Evolutionary conservation across 2,329 filamentous ascomycete genomes (phyloP), one percentile per base, ranked within the genome.

Genomic region (Aureobasidium leucospermi): DNA sequence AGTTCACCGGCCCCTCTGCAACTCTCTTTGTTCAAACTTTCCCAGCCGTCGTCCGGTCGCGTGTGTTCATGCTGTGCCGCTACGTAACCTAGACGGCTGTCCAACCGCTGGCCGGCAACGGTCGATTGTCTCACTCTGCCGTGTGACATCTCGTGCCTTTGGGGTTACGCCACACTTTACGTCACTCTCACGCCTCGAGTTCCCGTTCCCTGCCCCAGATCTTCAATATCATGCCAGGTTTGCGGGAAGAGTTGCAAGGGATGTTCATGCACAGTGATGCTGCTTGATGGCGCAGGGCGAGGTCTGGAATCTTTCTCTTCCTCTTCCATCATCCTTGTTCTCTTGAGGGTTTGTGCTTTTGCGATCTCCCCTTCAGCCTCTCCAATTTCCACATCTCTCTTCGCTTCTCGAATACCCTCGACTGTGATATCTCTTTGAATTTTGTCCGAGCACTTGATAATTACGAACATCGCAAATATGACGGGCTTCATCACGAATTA

Each of bases 401-500:
- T 42, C 39, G 15, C n/a, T 42, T 15, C 15, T 11, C n/a, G 9
- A 15, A n/a, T 13, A n/a, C 39, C 39, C 15, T 15, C 6, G 11
- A 7, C n/a, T 42, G n/a, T 42, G 11, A 42, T 42, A 42, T 42
- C n/a, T 23, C 29, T 34, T 31, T 16, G 42, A 16, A 16, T 19
- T 31, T 32, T 31, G 16, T 7, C 10, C 23, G 6, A 13, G 4
- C 13, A 31, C 19, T 46, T 13, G 41, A 38, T 32, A 5, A 9
- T 2, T 46, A 41, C 6, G 13, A 36, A 19, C 11, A 56, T 46
- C 15, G 6, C 13, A 38, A 56, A 31, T 38, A 64, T 57, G 53
- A 64, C 67, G 63, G 46, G 64, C 15, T 67, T 65, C 58, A 66
- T 69, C 46, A 65, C 66, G 51, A 63, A 68, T 55, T 69, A 66